Evolutionary conservation across 2,329 filamentous ascomycete species (phyloP).

Genomic region (Botryotinia narcissicola): DNA sequence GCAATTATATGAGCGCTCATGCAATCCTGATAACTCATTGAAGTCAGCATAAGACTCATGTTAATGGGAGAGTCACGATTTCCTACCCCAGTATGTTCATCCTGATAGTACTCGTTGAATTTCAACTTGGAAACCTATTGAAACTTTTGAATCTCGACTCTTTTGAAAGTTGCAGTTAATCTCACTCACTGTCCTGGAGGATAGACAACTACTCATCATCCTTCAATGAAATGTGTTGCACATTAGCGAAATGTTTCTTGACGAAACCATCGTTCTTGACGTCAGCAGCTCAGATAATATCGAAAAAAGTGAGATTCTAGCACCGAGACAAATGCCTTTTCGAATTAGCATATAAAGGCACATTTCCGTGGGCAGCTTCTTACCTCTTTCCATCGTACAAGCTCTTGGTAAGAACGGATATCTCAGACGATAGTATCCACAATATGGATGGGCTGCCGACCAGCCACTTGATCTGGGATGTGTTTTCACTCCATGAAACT

Average conservation of each 20-base stretch:
- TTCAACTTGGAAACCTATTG: not conserved
- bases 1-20: not conserved
- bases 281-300: constrained; percentile 26
- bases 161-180: constrained; percentile 37
- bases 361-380: not conserved
- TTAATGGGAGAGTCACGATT: rapidly evolving
- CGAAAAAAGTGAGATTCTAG: constrained; percentile 33
- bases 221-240: constrained; percentile 29
- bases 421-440: constrained; percentile 23
- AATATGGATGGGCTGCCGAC: constrained; percentile 38
- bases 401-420: constrained; percentile 37
- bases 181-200: constrained; percentile 37
- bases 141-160: rapidly evolving
- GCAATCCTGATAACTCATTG: not conserved
- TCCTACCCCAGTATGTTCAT: rapidly evolving
- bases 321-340: constrained; percentile 32
- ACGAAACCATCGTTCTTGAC: constrained; percentile 35
- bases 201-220: constrained; percentile 34
- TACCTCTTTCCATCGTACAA: constrained; percentile 34
- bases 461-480: constrained; percentile 35
- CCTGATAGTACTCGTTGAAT: not conserved
- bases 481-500: constrained; percentile 29
- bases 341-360: not conserved
- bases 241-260: constrained; percentile 32
- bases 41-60: not conserved